Percentiles rank a stretch among this genome's conserved stretches.
phyloP scores from a whole-genome alignment of 2,329 filamentous ascomycete genomes.

The Acrodontium crateriforme region DNA sequence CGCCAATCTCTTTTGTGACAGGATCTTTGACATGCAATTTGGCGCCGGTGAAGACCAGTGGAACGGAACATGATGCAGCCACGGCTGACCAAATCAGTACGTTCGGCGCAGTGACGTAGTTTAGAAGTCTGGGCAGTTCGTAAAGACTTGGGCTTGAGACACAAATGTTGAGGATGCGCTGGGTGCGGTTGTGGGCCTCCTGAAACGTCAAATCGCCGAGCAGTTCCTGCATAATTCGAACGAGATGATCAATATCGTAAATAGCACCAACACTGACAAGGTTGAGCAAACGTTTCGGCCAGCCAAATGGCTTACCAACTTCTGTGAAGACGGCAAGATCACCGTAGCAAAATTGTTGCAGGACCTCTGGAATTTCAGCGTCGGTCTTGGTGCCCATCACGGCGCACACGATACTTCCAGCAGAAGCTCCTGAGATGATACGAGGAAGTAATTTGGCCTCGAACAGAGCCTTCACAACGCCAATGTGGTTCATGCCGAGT shows the following conservation, averaged over 20 bases:
- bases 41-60: constrained; percentile 68
- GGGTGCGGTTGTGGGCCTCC: constrained; percentile 89
- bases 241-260: constrained; percentile 77
- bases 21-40: constrained; percentile 76
- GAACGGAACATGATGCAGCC: constrained; percentile 88
- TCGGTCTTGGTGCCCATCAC: constrained; percentile 65
- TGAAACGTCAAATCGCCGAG: constrained; percentile 88
- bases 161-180: constrained; percentile 83
- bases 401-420: constrained; percentile 72
- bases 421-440: constrained; percentile 78
- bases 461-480: constrained; percentile 69
- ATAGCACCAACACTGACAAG: constrained; percentile 28
- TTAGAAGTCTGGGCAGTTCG: constrained; percentile 73
- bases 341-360: constrained; percentile 62
- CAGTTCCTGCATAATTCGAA: constrained; percentile 64
- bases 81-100: constrained; percentile 95
- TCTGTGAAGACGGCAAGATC: constrained; percentile 69
- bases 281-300: no score
- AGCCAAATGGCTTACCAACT: constrained; percentile 35
- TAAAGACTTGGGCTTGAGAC: constrained; percentile 81
- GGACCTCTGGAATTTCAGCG: constrained; percentile 57
- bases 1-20: constrained; percentile 53
- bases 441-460: constrained; percentile 63
- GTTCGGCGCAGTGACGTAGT: constrained; percentile 86
- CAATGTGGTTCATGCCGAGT: constrained; percentile 85